Percentiles rank a stretch among this genome's conserved stretches.
phyloP scores from a whole-genome alignment of 495 filamentous ascomycete species.

The Xylaria longipes region DNA sequence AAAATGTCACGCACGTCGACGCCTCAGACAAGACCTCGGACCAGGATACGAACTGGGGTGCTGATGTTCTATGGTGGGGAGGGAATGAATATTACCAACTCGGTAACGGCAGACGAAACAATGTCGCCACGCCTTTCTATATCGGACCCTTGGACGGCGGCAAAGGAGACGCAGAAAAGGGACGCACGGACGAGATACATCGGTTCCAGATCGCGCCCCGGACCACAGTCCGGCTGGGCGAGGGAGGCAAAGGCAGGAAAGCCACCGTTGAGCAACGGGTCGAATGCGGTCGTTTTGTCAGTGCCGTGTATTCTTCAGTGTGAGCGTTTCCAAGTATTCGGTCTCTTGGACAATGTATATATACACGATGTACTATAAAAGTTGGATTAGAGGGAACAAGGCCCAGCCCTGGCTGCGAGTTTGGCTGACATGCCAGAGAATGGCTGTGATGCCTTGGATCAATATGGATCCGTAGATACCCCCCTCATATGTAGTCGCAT shows the following conservation, averaged over 20 bases:
- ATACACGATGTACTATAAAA: slow-evolving; percentile 19
- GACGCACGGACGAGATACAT: slow-evolving; percentile 65
- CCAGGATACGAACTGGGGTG: slow-evolving; percentile 79
- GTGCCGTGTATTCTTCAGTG: slow-evolving; percentile 73
- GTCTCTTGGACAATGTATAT: slow-evolving; percentile 13
- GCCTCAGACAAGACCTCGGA: slow-evolving; percentile 56
- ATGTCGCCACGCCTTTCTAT: slow-evolving; percentile 73
- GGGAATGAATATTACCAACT: slow-evolving; percentile 93
- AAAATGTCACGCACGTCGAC: slow-evolving; percentile 72
- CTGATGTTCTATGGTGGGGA: slow-evolving; percentile 90
- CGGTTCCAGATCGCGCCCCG: slow-evolving; percentile 87
- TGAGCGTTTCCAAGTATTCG: slow-evolving; percentile 28
- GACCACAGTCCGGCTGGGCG: slow-evolving; percentile 67
- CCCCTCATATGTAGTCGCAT: slow-evolving; percentile 12
- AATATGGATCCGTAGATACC: slow-evolving; percentile 21
- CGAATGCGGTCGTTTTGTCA: slow-evolving; percentile 83
- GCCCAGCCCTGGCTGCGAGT: neutral
- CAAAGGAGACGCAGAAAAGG: slow-evolving; percentile 52
- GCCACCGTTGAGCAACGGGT: slow-evolving; percentile 85
- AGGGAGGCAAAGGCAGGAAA: slow-evolving; percentile 67
- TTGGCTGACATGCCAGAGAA: neutral
- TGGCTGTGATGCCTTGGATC: neutral
- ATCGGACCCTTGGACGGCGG: slow-evolving; percentile 75
- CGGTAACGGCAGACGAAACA: slow-evolving; percentile 87
- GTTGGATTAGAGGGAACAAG: neutral